Evolutionary conservation across 306 rosid species (phyloP).

Genomic region (Ceratonia siliqua): DNA sequence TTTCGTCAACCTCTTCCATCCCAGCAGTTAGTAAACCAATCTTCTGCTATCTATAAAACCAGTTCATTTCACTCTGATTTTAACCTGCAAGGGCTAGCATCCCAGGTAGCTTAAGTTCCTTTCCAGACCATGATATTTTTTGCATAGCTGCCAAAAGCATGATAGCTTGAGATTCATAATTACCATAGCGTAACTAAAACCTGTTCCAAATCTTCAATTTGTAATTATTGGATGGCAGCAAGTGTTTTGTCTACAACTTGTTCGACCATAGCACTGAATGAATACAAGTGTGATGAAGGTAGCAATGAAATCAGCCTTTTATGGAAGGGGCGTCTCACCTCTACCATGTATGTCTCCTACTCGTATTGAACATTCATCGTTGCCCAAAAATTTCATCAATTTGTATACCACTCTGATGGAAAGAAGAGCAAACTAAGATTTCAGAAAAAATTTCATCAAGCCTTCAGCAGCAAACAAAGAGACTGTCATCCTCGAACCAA

Average conservation of each 20-base stretch:
- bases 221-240: slow-evolving; percentile 19
- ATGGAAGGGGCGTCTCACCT: neutral
- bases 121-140: neutral
- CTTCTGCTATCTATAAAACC: neutral
- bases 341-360: neutral
- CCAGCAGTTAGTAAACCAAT: slow-evolving; percentile 12
- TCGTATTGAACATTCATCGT: slow-evolving; percentile 21
- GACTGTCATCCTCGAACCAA: slow-evolving; percentile 6
- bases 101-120: neutral
- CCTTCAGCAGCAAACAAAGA: neutral
- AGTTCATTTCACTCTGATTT: slow-evolving; percentile 17
- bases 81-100: slow-evolving; percentile 7
- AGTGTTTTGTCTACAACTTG: slow-evolving; percentile 5
- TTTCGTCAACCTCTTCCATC: slow-evolving; percentile 24
- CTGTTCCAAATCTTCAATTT: slow-evolving; percentile 16
- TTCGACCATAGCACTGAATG: slow-evolving; percentile 21
- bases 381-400: slow-evolving; percentile 9
- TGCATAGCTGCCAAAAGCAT: neutral
- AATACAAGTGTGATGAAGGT: neutral
- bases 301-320: slow-evolving; percentile 6
- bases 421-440: neutral
- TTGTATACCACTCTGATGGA: neutral
- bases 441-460: neutral
- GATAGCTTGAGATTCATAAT: neutral
- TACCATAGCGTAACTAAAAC: neutral